Conservation (phyloP, 345 rosid genomes). For the Crucihimalaya himalaica region DNA sequence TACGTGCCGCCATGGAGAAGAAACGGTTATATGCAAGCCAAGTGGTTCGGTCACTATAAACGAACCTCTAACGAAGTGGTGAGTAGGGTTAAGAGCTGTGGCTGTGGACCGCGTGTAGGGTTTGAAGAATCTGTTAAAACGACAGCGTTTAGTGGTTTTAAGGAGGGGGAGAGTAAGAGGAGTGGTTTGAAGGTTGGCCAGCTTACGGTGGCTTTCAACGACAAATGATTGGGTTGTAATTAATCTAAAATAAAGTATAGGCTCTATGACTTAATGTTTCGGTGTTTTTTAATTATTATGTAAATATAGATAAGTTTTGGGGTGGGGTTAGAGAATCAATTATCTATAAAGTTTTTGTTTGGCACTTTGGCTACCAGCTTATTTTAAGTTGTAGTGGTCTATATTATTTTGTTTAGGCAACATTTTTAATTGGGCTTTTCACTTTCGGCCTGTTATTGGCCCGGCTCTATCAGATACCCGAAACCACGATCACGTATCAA, state of each 20-base stretch:
- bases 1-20: constrained; percentile 86
- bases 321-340: neutral
- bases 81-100: constrained; percentile 28
- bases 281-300: neutral
- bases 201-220: constrained; percentile 33
- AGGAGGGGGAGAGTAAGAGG: constrained; percentile 10
- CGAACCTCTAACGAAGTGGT: constrained; percentile 55
- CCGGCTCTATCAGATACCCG: neutral
- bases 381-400: neutral
- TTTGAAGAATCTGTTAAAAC: constrained; percentile 18
- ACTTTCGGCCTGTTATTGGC: constrained; percentile 4
- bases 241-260: neutral
- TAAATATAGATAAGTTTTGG: constrained; percentile 24
- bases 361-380: constrained; percentile 20
- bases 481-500: too few species aligned
- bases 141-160: neutral
- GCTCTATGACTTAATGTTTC: neutral
- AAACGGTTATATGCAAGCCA: constrained; percentile 71
- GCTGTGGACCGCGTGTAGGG: constrained; percentile 22
- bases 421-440: neutral
- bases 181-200: constrained; percentile 30
- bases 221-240: neutral
- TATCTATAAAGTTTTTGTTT: constrained; percentile 10
- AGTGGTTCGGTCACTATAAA: constrained; percentile 73
- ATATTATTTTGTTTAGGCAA: constrained; percentile 13